Percentiles rank a stretch among this genome's conserved stretches.
Evolutionary conservation across 177 flowering plant species (phyloP).

Genomic region (Vitis hybrid): DNA sequence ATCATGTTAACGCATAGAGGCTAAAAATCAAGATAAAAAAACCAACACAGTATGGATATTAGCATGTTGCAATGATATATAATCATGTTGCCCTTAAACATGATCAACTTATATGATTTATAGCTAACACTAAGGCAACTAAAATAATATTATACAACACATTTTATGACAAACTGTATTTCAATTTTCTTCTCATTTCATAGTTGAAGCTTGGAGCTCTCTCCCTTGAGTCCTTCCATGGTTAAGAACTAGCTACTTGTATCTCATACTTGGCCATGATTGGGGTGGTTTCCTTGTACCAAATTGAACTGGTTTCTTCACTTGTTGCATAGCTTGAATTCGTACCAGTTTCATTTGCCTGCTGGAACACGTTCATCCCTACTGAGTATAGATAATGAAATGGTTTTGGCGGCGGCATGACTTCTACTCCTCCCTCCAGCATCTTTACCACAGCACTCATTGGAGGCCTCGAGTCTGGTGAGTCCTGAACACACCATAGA

Average conservation of each 20-base stretch:
- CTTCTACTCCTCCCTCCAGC: constrained; percentile 12
- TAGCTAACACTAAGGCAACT: too few species aligned
- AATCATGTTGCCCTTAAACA: too few species aligned
- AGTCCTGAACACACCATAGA: constrained; percentile 14
- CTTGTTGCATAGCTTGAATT: not conserved
- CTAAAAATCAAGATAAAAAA: too few species aligned
- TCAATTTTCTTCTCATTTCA: too few species aligned
- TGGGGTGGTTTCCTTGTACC: not conserved
- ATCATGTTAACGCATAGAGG: too few species aligned
- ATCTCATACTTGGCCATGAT: not conserved
- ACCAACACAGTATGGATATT: too few species aligned
- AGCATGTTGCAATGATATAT: too few species aligned
- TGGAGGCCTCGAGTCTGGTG: constrained; percentile 7
- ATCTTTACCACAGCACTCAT: constrained; percentile 17
- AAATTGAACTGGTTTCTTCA: not conserved
- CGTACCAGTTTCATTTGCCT: not conserved
- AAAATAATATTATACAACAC: too few species aligned
- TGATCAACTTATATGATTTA: too few species aligned
- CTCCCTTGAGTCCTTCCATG: too few species aligned
- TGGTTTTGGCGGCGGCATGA: constrained; percentile 3
- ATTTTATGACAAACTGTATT: too few species aligned
- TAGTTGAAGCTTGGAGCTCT: too few species aligned
- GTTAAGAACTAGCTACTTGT: not conserved
- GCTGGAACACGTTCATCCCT: not conserved
- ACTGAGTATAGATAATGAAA: not conserved